Evolutionary conservation across 1,139 yeast genomes (phyloP).

Genomic region (Yamadazyma mexicana): DNA sequence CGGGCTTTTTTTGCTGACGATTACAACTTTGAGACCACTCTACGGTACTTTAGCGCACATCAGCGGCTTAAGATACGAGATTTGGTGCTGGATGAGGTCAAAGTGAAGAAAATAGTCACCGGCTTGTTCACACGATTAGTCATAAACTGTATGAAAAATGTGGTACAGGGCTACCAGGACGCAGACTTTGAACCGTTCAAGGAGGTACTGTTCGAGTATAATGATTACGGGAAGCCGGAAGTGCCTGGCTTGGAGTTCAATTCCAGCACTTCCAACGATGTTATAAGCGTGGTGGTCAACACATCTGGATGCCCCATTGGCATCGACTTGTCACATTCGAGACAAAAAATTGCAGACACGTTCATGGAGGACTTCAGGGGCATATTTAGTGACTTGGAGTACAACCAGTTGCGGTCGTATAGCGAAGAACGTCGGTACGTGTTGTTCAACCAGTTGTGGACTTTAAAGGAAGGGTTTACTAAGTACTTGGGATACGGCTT

Average conservation of each 20-base stretch:
- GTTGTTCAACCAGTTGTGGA: constrained; percentile 62
- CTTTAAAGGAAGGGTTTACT: constrained; percentile 69
- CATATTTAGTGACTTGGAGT: constrained; percentile 33
- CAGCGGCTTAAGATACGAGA: neutral
- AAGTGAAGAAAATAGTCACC: constrained; percentile 4
- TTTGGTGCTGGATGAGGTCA: neutral
- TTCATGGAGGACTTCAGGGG: constrained; percentile 46
- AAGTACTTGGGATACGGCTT: constrained; percentile 65
- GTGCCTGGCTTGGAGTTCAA: constrained; percentile 36
- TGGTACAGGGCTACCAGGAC: neutral
- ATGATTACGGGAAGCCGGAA: constrained; percentile 39
- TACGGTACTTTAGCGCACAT: constrained; percentile 1
- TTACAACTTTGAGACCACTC: constrained; percentile 7
- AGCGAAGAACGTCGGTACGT: constrained; percentile 37
- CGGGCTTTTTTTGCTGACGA: constrained; percentile 7
- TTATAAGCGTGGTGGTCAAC: constrained; percentile 45
- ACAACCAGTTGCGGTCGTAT: neutral
- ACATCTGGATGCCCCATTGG: constrained; percentile 43
- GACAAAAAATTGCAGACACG: constrained; percentile 38
- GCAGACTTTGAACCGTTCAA: constrained; percentile 2
- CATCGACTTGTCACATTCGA: constrained; percentile 59
- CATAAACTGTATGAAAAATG: constrained; percentile 1
- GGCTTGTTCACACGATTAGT: constrained; percentile 1
- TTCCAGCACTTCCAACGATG: constrained; percentile 57
- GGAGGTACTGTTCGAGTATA: constrained; percentile 19